Evolutionary conservation across 2,329 filamentous ascomycete species (phyloP).

Genomic region (Lachnellula hyalina): DNA sequence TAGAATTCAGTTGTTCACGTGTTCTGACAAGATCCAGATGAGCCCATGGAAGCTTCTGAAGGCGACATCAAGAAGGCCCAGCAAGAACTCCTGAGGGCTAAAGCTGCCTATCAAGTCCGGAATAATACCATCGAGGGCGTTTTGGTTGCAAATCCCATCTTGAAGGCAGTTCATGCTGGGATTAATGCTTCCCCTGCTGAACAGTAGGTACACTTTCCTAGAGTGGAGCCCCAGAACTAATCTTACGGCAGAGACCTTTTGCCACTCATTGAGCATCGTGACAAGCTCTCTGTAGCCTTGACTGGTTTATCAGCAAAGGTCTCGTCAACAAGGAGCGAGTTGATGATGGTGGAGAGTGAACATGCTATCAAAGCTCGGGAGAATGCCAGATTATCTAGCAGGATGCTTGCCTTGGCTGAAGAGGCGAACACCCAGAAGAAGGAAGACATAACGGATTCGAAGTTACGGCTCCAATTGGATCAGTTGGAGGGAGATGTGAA

Average conservation of each 20-base stretch:
- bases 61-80: slow-evolving; percentile 54
- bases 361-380: slow-evolving; percentile 49
- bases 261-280: slow-evolving; percentile 60
- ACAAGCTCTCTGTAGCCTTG: slow-evolving; percentile 59
- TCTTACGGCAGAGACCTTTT: slow-evolving; percentile 42
- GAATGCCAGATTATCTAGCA: slow-evolving; percentile 58
- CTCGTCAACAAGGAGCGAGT: slow-evolving; percentile 44
- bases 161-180: slow-evolving; percentile 71
- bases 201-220: slow-evolving; percentile 44
- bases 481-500: slow-evolving; percentile 55
- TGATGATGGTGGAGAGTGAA: slow-evolving; percentile 54
- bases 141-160: slow-evolving; percentile 66
- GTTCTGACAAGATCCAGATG: slow-evolving; percentile 20
- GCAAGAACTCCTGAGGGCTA: slow-evolving; percentile 59
- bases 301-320: slow-evolving; percentile 53
- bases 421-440: slow-evolving; percentile 48
- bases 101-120: slow-evolving; percentile 63
- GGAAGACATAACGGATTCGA: slow-evolving; percentile 49
- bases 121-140: slow-evolving; percentile 65
- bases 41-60: slow-evolving; percentile 36
- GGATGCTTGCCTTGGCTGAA: slow-evolving; percentile 58
- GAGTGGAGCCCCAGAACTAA: slow-evolving; percentile 7
- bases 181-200: slow-evolving; percentile 60
- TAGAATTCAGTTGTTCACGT: slow-evolving; percentile 7
- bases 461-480: slow-evolving; percentile 50